A percentile compares a stretch with the other conserved stretches of the same genome.
phyloP scores from a whole-genome alignment of 208 protist genomes.

The Naegleria fowleri region DNA sequence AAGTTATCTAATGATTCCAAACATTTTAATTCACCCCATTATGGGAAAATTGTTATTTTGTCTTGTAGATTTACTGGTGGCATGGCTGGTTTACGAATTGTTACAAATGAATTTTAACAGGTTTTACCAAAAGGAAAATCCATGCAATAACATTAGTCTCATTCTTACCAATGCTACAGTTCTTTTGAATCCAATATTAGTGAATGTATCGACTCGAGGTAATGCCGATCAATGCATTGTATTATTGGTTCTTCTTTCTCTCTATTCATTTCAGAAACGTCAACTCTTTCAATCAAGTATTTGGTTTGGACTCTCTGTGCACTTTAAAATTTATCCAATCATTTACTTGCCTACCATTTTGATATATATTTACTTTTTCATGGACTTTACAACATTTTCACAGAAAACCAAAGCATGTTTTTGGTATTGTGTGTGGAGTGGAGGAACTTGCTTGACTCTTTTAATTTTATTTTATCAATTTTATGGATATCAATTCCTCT shows the following conservation, averaged over 20 bases:
- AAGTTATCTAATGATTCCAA: slow-evolving; percentile 10
- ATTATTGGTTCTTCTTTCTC: slow-evolving; percentile 65
- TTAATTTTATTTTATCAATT: slow-evolving; percentile 59
- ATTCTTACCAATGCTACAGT: not conserved
- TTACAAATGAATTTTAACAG: slow-evolving; percentile 33
- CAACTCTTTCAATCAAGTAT: slow-evolving; percentile 27
- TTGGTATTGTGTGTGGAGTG: slow-evolving; percentile 44
- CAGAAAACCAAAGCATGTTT: slow-evolving; percentile 43
- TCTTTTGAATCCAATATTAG: slow-evolving; percentile 79
- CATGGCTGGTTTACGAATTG: slow-evolving; percentile 60
- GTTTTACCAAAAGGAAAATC: not conserved
- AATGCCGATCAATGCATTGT: slow-evolving; percentile 84
- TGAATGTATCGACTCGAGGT: slow-evolving; percentile 82
- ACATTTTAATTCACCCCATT: not conserved
- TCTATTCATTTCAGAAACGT: slow-evolving; percentile 56
- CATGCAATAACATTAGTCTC: not conserved
- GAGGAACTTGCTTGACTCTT: slow-evolving; percentile 53
- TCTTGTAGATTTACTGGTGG: slow-evolving; percentile 65
- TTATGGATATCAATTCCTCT: slow-evolving; percentile 48
- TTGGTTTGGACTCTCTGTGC: slow-evolving; percentile 45
- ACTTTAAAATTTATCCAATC: slow-evolving; percentile 81
- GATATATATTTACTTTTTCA: slow-evolving; percentile 12
- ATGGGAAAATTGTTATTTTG: slow-evolving; percentile 80
- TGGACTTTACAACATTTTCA: slow-evolving; percentile 45
- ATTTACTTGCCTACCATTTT: slow-evolving; percentile 73